phyloP scores from a whole-genome alignment of 169 alveolate species.

The Amoebophrya sp. region DNA sequence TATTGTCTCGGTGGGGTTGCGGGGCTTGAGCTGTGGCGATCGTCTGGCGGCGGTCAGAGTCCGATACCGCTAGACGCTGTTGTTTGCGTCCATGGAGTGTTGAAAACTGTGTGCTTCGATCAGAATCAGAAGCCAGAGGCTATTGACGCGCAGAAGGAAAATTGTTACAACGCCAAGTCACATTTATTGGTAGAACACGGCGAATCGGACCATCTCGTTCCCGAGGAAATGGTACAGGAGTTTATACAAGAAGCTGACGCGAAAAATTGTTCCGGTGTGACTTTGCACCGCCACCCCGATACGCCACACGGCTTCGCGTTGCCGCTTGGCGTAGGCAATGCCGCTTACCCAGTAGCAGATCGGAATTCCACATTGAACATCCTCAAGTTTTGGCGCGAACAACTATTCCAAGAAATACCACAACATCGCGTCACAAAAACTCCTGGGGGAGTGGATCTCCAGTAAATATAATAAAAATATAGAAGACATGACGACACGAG shows the following conservation, averaged over 20 bases:
- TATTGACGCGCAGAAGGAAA: not conserved
- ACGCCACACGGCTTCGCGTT: slow-evolving; percentile 21
- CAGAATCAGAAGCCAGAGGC: not conserved
- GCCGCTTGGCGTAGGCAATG: not conserved
- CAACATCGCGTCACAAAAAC: not conserved
- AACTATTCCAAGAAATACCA: not conserved
- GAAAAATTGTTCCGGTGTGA: not conserved
- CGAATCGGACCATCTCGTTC: not conserved
- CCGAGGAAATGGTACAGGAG: not conserved
- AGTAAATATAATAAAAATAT: too few species aligned
- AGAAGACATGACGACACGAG: too few species aligned
- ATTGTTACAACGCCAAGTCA: too few species aligned
- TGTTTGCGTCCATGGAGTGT: not conserved
- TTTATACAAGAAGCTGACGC: not conserved
- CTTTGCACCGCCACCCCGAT: not conserved
- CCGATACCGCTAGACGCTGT: not conserved
- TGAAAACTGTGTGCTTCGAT: not conserved
- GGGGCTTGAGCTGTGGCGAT: slow-evolving; percentile 20
- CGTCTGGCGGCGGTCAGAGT: not conserved
- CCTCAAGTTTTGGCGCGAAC: not conserved
- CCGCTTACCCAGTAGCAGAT: not conserved
- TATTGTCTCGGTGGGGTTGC: not conserved
- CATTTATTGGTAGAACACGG: not conserved
- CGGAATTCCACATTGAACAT: not conserved
- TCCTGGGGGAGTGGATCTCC: not conserved